phyloP scores from a whole-genome alignment of 257 asterid species.

The Solanum clarkiae region DNA sequence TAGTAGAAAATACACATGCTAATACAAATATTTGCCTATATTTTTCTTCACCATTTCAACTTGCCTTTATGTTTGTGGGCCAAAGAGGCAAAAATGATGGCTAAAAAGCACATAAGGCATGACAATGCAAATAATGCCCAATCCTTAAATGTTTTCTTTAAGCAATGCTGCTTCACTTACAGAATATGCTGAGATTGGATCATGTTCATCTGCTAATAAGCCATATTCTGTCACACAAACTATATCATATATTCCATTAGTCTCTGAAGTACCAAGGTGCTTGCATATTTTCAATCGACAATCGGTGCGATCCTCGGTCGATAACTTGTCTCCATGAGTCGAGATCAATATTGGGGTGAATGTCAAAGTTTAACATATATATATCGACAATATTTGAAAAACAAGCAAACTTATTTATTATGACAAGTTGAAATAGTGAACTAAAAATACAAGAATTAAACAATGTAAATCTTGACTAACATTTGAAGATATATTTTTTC shows the following conservation, averaged over 20 bases:
- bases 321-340: slow-evolving; percentile 22
- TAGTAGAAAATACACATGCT: background rate
- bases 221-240: slow-evolving; percentile 18
- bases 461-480: too few species aligned
- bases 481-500: too few species aligned
- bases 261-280: slow-evolving; percentile 7
- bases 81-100: background rate
- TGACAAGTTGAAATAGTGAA: background rate
- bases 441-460: background rate
- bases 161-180: slow-evolving; percentile 14
- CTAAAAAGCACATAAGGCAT: slow-evolving; percentile 3
- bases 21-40: background rate
- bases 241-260: slow-evolving; percentile 10
- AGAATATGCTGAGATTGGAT: slow-evolving; percentile 14
- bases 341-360: slow-evolving; percentile 4
- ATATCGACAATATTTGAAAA: background rate
- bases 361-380: background rate
- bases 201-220: slow-evolving; percentile 10
- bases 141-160: slow-evolving; percentile 3
- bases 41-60: slow-evolving; percentile 3
- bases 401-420: background rate
- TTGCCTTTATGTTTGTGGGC: slow-evolving; percentile 3
- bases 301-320: slow-evolving; percentile 9
- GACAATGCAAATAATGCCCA: background rate
- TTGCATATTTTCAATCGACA: slow-evolving; percentile 14